Base-by-base conservation (phyloP, 208 protist genomes). In the Trypanosoma brucei region DNA sequence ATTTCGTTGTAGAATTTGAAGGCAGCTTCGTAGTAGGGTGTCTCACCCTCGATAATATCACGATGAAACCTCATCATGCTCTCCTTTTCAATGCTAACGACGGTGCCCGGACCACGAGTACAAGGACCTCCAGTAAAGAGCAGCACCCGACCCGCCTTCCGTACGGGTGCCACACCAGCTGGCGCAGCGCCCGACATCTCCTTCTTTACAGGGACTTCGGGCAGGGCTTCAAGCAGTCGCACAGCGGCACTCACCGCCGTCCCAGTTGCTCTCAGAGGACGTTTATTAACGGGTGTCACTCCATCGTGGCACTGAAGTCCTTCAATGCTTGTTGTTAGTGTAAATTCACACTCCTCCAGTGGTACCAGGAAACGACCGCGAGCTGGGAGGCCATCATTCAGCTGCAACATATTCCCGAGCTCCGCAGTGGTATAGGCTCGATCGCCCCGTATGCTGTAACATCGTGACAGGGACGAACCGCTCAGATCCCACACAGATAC, bases 1-100 rank as follows among this genome's bases (percentile, higher is more conserved):
- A 99, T 72, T 1, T 55, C 70, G 37, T 84, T 80, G 84, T 98
- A 99, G 70, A 97, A 96, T 67, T 81, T 59, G 37, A 70, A 75
- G 1, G 86, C 81, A 53, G 64, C 83, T 3, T 75, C 64, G 73
- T 88, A 95, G 76, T 84, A 84, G 9, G 83, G 81, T 4, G 81
- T 85, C 38, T 88, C 74, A 48, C 78, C 88, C 9, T 85, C 85
- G 59, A 93, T 87, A 63, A 99, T 96, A 74, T 99, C 98, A 52
- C 89, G 82, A 63, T 99, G 97, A 46, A 93, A 96, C 42, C 98
- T 91, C 66, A 99, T 98, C 79, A 98, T 87, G 62, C 99, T 90
- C 8, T 78, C 81, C 58, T 98, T 86, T 57, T 98, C 88, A 8
- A 87, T 83, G 40, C 76, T 62, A 46, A 97, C 91, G 50, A 95